Base-by-base conservation (phyloP, 208 protist genomes). In the Angomonas ambiguus region DNA sequence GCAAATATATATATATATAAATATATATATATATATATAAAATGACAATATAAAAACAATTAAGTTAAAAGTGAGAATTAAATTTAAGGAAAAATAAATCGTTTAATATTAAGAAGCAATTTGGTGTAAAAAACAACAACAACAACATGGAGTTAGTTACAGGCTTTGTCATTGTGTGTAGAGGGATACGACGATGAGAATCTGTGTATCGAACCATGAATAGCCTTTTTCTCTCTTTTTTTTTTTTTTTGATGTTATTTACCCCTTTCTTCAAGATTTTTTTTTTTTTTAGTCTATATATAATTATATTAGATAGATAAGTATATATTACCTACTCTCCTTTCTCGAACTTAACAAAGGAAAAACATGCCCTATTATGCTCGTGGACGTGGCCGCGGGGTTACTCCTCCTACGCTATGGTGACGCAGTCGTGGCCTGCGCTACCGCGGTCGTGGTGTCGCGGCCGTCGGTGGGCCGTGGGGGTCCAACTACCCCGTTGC, bases 241-340 rank as follows among this genome's bases (percentile, higher is more conserved):
- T 63, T 30, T 30, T 65, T 68, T 38, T 51, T 66, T 48, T 45
- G 6, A 24, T 28, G n/a, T 64, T 33, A 32, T 51, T 2, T 64
- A 1, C 34, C 11, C 30, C 3, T 16, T 53, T 53, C 4, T 11
- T 6, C 28, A 32, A 1, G 45, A 51, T 57, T 62, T 67, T 67
- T 30, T n/a, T 2, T 27, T 60, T 24, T 60, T 60, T 35, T 38
- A 60, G 28, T 35, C 1, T n/a, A 20, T 60, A 30, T 60, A 38
- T 20, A 60, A 20, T 18, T 27, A 27, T 20, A 60, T 24, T 24
- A 6, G 2, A 38, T 27, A 30, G 24, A 60, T 60, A 24, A 35
- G 1, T 27, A 60, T 20, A 60, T 8, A n/a, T n/a, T 38, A 60
- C 55, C 1, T 60, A 60, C 31, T 18, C 13, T 20, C 11, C 38